Base-by-base conservation (phyloP, 129 eudicot genomes). In the Gnaphalium uliginosum region DNA sequence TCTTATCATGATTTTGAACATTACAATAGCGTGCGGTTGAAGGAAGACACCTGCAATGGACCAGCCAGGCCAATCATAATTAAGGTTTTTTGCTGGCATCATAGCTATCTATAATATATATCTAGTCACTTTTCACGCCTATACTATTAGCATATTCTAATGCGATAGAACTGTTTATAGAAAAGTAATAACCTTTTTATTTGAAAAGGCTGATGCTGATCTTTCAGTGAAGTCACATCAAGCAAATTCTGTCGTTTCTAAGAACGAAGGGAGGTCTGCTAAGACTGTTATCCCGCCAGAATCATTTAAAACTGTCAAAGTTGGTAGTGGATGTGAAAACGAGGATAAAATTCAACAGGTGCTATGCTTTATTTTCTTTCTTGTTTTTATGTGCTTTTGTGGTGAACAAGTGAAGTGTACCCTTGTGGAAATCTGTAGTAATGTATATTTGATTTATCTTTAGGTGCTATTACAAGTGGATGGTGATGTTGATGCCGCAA, bases 1-100 rank as follows among this genome's bases (percentile, higher is more conserved):
- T 90, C 96, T 58, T 93, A 90, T 84, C 98, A 93, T 88, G 97
- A 93, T 61, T 90, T 87, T 66, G 96, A 90, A 78, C 98, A 93
- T 80, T 92, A 92, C 74, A 92, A 89, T 58, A 92, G 97, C 71
- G 90, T 92, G 35, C 81, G 97, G 33, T 78, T 75, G 22, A 91
- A 89, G 76, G 96, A 93, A 33, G 98, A 93, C 78, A 81, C 89
- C 68, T 85, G 96, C 72, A 35, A 53, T 76, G 98, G 98, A 78
- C 93, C 98, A 76, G 82, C 98, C 69, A 86, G 81, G 80, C 91
- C 96, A 57, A 77, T 90, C 39, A 71, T 73, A 62, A 88, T 93
- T 30, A 87, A 90, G 98, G 98, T 92, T 78, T 39, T 68, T 56
- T 53, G 46, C 46, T 41, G 48, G 3, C 46, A 24, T 79, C 21